phyloP scores from a whole-genome alignment of 768 basidiomycete species.

The Leccinum sublutescens region DNA sequence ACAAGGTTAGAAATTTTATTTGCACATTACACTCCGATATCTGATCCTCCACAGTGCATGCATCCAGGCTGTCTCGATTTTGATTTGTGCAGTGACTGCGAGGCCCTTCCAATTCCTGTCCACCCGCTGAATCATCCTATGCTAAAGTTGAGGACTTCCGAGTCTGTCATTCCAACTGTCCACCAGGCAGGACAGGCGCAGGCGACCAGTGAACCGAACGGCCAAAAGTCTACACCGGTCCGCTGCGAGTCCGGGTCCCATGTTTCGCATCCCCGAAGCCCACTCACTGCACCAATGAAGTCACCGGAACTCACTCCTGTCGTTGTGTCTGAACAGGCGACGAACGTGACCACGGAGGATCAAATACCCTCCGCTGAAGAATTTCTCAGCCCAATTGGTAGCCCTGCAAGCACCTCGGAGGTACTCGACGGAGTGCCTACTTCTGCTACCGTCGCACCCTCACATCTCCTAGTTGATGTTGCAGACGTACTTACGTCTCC shows the following conservation, averaged over 20 bases:
- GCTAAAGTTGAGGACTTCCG: conserved; percentile 64
- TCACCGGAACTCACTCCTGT: not conserved
- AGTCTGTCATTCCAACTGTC: conserved; percentile 48
- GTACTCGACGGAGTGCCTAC: not conserved
- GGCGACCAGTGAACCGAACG: not conserved
- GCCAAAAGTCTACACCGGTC: not conserved
- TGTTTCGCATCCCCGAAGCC: not conserved
- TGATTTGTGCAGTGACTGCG: conserved; percentile 78
- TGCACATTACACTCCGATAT: not conserved
- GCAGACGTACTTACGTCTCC: conserved; percentile 10
- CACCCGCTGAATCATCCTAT: conserved; percentile 73
- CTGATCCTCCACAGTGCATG: conserved; percentile 61
- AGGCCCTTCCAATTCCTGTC: conserved; percentile 73
- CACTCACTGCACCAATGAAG: not conserved
- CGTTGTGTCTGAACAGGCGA: not conserved
- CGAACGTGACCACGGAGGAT: not conserved
- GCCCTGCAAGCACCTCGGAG: conserved; percentile 11
- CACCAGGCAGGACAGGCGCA: conserved; percentile 27
- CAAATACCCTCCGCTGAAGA: conserved; percentile 14
- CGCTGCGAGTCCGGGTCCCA: not conserved
- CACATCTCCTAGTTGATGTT: conserved; percentile 13
- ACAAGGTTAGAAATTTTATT: conserved; percentile 51
- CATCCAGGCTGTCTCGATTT: conserved; percentile 75
- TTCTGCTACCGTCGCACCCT: not conserved
- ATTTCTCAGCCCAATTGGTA: conserved; percentile 25